These are phyloP conservation scores for Pelargonium australe DNA, from an alignment of 441 rosid genomes.

Conservation along the genomic window DNA sequence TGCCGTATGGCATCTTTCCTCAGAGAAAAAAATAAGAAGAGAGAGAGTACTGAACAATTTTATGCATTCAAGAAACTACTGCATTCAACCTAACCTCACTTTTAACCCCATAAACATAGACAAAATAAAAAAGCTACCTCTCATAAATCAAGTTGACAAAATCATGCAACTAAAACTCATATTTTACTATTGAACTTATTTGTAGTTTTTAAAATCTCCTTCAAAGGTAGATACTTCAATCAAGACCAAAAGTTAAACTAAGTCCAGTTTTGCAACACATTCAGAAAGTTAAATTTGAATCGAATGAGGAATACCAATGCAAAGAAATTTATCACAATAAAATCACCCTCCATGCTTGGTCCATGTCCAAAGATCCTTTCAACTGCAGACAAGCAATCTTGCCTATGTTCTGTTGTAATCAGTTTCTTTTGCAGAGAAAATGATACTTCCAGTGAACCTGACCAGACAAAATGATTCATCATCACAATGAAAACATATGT, in stretches of 20 bases:
- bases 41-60: neutral
- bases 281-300: constrained; percentile 5
- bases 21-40: no score
- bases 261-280: constrained; percentile 8
- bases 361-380: constrained; percentile 48
- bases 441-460: constrained; percentile 28
- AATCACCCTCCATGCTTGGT: constrained; percentile 49
- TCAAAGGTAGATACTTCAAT: constrained; percentile 3
- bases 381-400: constrained; percentile 52
- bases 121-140: neutral
- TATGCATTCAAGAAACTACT: neutral
- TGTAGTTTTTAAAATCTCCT: neutral
- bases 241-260: constrained; percentile 4
- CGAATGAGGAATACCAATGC: constrained; percentile 54
- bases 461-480: constrained; percentile 12
- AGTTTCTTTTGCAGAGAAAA: constrained; percentile 38
- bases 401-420: constrained; percentile 45
- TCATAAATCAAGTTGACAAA: neutral
- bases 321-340: constrained; percentile 75
- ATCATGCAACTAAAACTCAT: neutral
- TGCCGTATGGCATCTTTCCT: neutral
- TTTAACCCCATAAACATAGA: neutral
- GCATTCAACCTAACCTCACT: neutral
- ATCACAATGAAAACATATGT: neutral
- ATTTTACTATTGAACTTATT: neutral